Evolutionary conservation across 2,329 filamentous ascomycete genomes (phyloP).

Genomic region (Penicillium vulpinum): DNA sequence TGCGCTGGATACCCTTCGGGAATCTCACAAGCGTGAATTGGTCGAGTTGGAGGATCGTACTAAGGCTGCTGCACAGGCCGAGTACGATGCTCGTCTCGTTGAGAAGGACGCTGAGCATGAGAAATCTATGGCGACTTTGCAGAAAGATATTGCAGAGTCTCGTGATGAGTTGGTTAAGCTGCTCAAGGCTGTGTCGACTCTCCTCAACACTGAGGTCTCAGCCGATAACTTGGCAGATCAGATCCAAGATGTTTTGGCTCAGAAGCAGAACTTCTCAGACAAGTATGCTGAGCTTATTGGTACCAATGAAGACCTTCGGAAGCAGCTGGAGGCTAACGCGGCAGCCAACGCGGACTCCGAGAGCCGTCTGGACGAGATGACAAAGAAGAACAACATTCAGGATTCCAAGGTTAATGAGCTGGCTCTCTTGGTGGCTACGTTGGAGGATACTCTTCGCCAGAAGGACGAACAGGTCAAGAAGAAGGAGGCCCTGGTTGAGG

Average conservation of each 20-base stretch:
- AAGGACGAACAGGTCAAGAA: constrained; percentile 49
- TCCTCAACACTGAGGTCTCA: constrained; percentile 51
- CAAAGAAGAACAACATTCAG: constrained; percentile 50
- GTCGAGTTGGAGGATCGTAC: constrained; percentile 41
- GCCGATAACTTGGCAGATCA: constrained; percentile 62
- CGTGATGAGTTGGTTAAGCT: constrained; percentile 66
- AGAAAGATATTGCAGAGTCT: constrained; percentile 64
- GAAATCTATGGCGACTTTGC: constrained; percentile 58
- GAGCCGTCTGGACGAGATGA: constrained; percentile 40
- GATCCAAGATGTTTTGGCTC: constrained; percentile 55
- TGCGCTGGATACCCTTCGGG: constrained; percentile 54
- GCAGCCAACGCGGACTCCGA: constrained; percentile 39
- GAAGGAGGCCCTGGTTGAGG: constrained; percentile 49
- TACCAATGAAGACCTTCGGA: constrained; percentile 41
- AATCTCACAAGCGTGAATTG: constrained; percentile 51
- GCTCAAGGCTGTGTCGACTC: constrained; percentile 57
- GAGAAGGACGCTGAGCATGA: constrained; percentile 63
- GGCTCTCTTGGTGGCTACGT: constrained; percentile 48
- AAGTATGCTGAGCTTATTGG: constrained; percentile 46
- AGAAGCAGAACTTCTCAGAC: constrained; percentile 45
- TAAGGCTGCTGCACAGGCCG: constrained; percentile 38
- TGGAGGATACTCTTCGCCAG: constrained; percentile 47
- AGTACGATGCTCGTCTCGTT: constrained; percentile 38
- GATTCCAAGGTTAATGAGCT: constrained; percentile 60
- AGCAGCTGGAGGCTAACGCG: constrained; percentile 40